These are phyloP conservation scores for Podaxis sp. DNA, from an alignment of 768 basidiomycete species.

Conservation along the genomic window DNA sequence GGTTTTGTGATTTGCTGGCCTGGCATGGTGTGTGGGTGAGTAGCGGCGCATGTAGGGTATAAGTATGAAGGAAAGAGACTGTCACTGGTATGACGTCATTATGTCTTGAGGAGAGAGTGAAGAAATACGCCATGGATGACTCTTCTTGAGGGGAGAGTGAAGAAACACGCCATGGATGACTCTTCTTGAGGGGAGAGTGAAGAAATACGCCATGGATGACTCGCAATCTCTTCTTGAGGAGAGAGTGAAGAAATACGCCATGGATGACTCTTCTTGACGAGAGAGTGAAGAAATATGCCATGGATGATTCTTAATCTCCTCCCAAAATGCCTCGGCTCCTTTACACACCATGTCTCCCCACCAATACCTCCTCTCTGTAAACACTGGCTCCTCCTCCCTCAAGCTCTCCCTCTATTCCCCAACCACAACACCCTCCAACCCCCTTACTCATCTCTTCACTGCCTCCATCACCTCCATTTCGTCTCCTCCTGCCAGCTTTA, in stretches of 20 bases:
- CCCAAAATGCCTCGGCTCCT: not conserved
- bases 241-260: no score
- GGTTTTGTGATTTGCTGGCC: slow-evolving; percentile 51
- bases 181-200: no score
- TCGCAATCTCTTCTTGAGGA: no score
- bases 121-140: no score
- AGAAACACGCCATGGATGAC: no score
- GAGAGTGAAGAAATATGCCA: no score
- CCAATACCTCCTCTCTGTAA: slow-evolving; percentile 59
- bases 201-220: no score
- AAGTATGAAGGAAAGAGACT: not conserved
- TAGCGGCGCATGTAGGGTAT: not conserved
- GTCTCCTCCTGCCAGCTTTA: slow-evolving; percentile 47
- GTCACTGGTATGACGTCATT: not conserved
- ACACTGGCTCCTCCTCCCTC: slow-evolving; percentile 83
- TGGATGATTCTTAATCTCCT: no score
- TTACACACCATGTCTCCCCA: slow-evolving; percentile 5
- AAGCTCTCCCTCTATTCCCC: slow-evolving; percentile 68
- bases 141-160: no score
- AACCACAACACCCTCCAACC: slow-evolving; percentile 16
- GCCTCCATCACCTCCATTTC: slow-evolving; percentile 57
- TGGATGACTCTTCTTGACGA: no score
- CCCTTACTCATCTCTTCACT: slow-evolving; percentile 40
- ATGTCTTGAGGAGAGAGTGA: no score
- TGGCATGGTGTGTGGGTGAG: slow-evolving; percentile 40